Evolutionary conservation across 345 rosid genomes (phyloP).

Genomic region (Ceriops tagal): DNA sequence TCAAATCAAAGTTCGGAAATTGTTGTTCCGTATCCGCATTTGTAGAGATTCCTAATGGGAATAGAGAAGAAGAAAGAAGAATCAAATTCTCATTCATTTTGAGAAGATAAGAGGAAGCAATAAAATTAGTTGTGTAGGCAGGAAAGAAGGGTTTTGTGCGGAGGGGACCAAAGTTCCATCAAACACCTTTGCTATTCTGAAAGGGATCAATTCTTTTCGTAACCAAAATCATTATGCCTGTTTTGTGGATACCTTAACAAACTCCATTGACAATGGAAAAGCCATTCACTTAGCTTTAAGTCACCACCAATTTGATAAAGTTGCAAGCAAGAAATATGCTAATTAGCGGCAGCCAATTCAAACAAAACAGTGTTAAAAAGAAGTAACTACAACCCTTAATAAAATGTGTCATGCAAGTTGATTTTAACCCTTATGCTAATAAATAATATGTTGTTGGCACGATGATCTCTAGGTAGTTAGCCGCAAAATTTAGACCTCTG

Average conservation of each 20-base stretch:
- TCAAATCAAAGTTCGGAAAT: slow-evolving; percentile 5
- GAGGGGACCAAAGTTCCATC: slow-evolving; percentile 45
- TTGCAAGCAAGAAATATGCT: slow-evolving; percentile 13
- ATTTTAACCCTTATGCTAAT: not conserved
- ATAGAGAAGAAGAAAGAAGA: slow-evolving; percentile 1
- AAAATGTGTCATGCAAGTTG: no score
- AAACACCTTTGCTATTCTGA: slow-evolving; percentile 16
- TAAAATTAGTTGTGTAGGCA: not conserved
- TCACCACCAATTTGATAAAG: slow-evolving; percentile 17
- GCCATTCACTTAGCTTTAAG: slow-evolving; percentile 12
- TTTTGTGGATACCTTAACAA: slow-evolving; percentile 34
- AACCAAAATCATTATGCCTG: slow-evolving; percentile 35
- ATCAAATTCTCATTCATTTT: slow-evolving; percentile 21
- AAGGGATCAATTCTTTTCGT: slow-evolving; percentile 40
- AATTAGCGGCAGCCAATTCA: slow-evolving; percentile 7
- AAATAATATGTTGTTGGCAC: not conserved
- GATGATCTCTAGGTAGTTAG: not conserved
- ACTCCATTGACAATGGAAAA: slow-evolving; percentile 15
- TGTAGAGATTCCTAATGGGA: not conserved
- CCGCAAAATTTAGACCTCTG: not conserved
- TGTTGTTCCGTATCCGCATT: slow-evolving; percentile 1
- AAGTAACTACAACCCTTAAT: not conserved
- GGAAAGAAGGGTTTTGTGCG: not conserved
- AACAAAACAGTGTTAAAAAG: not conserved
- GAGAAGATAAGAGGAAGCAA: not conserved